phyloP scores from a whole-genome alignment of 2,329 filamentous ascomycete genomes.

The Colletotrichum eleusines region DNA sequence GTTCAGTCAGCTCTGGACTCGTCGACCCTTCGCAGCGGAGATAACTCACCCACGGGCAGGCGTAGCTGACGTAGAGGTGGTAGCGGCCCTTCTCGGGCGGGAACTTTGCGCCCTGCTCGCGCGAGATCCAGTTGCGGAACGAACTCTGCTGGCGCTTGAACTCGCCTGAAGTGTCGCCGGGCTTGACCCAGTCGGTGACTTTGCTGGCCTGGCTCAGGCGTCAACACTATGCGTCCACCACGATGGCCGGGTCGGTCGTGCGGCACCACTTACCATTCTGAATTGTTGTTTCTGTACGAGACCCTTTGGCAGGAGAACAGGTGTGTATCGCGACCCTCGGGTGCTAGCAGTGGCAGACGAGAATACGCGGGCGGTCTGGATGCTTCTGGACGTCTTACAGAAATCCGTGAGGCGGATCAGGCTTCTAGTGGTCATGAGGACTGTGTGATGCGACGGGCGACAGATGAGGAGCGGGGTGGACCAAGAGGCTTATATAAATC shows the following conservation, averaged over 20 bases:
- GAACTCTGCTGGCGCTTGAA: constrained; percentile 90
- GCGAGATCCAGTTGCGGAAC: constrained; percentile 86
- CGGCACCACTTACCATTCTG: constrained; percentile 31
- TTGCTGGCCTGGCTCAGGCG: constrained; percentile 51
- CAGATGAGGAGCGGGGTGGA: constrained; percentile 8
- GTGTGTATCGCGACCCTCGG: background rate
- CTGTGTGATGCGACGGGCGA: background rate
- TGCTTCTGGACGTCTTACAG: background rate
- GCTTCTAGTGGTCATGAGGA: constrained; percentile 10
- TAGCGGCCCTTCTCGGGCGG: constrained; percentile 90
- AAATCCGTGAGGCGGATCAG: constrained; percentile 16
- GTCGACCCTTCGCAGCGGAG: constrained; percentile 1
- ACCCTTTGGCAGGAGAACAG: background rate
- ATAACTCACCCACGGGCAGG: constrained; percentile 82
- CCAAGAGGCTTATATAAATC: constrained; percentile 4
- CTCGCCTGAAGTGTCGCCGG: constrained; percentile 83
- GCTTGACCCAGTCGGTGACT: constrained; percentile 88
- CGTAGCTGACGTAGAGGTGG: constrained; percentile 94
- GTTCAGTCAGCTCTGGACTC: background rate
- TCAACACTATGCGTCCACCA: background rate
- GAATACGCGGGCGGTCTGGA: background rate
- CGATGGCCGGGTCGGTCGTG: background rate
- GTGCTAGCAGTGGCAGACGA: constrained; percentile 3
- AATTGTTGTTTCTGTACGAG: constrained; percentile 17
- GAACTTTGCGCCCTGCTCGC: constrained; percentile 77